phyloP scores from a whole-genome alignment of 257 asterid genomes.

The Orobanche coerulescens region DNA sequence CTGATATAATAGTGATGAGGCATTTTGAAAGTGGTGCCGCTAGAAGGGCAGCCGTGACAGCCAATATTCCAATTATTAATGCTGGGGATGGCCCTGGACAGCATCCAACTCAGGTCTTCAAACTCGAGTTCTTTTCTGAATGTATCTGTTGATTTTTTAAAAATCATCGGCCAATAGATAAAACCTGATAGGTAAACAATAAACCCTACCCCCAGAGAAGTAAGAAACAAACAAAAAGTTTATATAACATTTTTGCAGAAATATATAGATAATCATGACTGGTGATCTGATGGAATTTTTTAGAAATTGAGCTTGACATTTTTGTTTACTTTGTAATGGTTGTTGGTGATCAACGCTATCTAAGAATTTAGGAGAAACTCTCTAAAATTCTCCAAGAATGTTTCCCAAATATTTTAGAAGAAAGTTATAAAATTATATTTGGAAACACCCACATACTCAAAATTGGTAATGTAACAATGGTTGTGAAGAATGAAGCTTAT shows the following conservation, averaged over 20 bases:
- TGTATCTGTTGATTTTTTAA: too few relatives aligned
- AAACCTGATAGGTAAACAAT: not conserved
- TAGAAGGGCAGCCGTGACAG: conserved; percentile 69
- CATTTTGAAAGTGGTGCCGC: conserved; percentile 99
- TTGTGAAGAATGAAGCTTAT: not conserved
- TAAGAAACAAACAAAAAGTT: not conserved
- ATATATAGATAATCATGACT: not conserved
- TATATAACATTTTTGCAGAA: not conserved
- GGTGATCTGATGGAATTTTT: not conserved
- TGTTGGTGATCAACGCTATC: too few relatives aligned
- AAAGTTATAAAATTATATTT: too few relatives aligned
- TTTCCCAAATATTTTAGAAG: too few relatives aligned
- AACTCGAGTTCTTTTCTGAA: not conserved
- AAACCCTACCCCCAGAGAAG: not conserved
- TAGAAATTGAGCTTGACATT: not conserved
- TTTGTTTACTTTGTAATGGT: not conserved
- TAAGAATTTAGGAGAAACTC: too few relatives aligned
- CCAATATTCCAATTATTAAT: conserved; percentile 78
- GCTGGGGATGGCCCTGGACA: conserved; percentile 99
- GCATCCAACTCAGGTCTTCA: conserved; percentile 90
- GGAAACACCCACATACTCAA: too few relatives aligned
- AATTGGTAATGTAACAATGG: not conserved
- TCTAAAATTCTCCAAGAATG: too few relatives aligned
- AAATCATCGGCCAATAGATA: not conserved
- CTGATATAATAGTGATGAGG: conserved; percentile 88